Evolutionary conservation across 2,329 filamentous ascomycete species (phyloP), one percentile per base, ranked within the genome.

Genomic region (Dothideomycetes sp.): DNA sequence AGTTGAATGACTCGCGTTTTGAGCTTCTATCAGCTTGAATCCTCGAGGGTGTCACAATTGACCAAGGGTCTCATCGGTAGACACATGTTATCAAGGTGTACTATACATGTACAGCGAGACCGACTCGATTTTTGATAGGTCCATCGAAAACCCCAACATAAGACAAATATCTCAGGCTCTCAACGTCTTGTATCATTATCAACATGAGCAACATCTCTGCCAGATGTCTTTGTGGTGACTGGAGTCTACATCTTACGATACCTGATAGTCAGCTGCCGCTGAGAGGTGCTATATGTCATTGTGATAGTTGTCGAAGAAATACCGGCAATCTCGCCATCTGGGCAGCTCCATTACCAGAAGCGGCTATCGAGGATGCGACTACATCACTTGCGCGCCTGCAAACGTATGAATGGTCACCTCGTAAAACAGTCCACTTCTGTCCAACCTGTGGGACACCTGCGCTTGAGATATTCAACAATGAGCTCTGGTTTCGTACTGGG

Each of bases 361-460:
- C 53, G 16, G 50, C 51, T 18, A 61, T 63, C 19, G 33, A 55
- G 11, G 49, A 57, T 12, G 39, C 51, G 4, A 17, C 43, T 16
- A 18, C 34, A 1, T 49, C 54, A 2, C 48, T 67, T 20, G 46
- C 56, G 11, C 49, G 53, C 5, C 57, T 73, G 4, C 62, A 55
- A 5, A 46, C 58, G 33, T 75, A 72, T 48, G 49, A 55, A 12
- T 64, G 67, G 41, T 68, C 68, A 2, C 49, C 61, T 8, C 48
- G 55, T 9, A 47, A 67, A 20, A 64, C 53, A 25, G 60, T 64
- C 13, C 71, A 66, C 49, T 71, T 71, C 51, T 76, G 72, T 53
- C 53, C 53, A 12, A 68, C 55, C 17, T 76, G 72, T 46, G 70
- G 71, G 22, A 63, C 65, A 7, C 66, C 69, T 16, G 49, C 62